Base-by-base conservation (phyloP, 768 basidiomycete genomes). In the Kwoniella mangroviensis region DNA sequence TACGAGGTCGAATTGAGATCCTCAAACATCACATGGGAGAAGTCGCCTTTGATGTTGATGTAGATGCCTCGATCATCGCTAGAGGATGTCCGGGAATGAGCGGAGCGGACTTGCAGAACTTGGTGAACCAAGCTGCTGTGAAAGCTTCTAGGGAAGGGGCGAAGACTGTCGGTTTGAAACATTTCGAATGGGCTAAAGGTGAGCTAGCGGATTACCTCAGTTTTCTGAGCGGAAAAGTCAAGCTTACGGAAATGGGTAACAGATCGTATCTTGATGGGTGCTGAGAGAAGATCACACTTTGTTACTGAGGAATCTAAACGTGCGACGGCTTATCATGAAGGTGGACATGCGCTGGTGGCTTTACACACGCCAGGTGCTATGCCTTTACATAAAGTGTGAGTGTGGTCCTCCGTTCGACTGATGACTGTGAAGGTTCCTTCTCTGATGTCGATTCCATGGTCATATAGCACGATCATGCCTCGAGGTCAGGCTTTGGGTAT, bases 171-270 rank as follows among this genome's bases (percentile, higher is more conserved):
- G 84, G 84, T 24, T 82, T 92, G 69, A 89, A 87, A 72, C 94
- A 99, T 82, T 92, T 98, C 81, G 96, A 98, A 85, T 99, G 97
- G 97, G 97, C 97, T 13, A 97, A 93, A 86, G 93, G 92, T 69
- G 62, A 78, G 56, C 26, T 43, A 34, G 34, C 34, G 34, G 34
- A 4, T 34, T 34, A 7, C 34, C 9, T 28, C 1, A 52, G 13
- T 52, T 57, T 49, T 26, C 64, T 53, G 13, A 52, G 40, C 61
- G 34, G 34, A 34, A 34, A 34, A 21, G 34, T 15, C n/a, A 57
- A 57, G 22, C 41, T 43, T 17, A 34, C 17, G 58, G 12, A 13
- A 9, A 59, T 26, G 12, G n/a, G 7, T 24, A 62, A 74, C 90
- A 91, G 93, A 96, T 83, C 91, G 93, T 67, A 98, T 98, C 70